Conservation (phyloP, 1,139 yeast genomes). For the Yamadazyma blattariae region DNA sequence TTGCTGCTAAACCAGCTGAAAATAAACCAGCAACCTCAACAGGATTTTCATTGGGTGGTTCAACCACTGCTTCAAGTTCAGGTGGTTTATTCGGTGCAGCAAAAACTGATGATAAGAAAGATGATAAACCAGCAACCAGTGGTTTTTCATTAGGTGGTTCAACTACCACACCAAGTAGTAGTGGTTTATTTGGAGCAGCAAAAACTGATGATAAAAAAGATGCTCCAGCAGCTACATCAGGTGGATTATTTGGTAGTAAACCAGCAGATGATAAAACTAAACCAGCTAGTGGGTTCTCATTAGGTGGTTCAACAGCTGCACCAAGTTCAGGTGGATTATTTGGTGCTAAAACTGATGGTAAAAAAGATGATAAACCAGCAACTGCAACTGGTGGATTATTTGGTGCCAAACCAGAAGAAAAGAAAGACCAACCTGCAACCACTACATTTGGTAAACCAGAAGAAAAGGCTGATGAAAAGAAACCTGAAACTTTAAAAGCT, state of each 20-base stretch:
- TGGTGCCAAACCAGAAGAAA: constrained; percentile 23
- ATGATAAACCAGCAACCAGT: constrained; percentile 16
- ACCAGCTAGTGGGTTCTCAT: constrained; percentile 7
- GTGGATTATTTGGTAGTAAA: constrained; percentile 22
- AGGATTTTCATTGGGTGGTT: constrained; percentile 15
- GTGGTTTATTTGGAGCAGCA: constrained; percentile 7
- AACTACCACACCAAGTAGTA: constrained; percentile 10
- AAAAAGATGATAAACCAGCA: constrained; percentile 13
- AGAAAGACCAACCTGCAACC: constrained; percentile 18
- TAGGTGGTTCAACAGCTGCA: constrained; percentile 12
- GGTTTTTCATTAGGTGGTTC: constrained; percentile 15
- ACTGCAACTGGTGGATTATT: constrained; percentile 16
- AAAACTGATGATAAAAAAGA: constrained; percentile 20
- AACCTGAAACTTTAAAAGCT: constrained; percentile 27
- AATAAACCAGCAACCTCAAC: constrained; percentile 14
- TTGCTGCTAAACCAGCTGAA: constrained; percentile 16
- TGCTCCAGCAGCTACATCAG: constrained; percentile 13
- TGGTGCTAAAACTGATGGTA: constrained; percentile 13
- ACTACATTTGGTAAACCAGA: constrained; percentile 18
- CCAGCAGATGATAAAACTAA: constrained; percentile 16
- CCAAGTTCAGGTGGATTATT: constrained; percentile 16
- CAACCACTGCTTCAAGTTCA: constrained; percentile 10
- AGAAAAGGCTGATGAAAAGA: constrained; percentile 17
- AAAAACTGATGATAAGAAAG: constrained; percentile 20
- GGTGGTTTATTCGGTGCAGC: constrained; percentile 3